These are phyloP conservation scores for Trichophyton equinum DNA, from an alignment of 2,329 filamentous ascomycete genomes.

Conservation along the genomic window DNA sequence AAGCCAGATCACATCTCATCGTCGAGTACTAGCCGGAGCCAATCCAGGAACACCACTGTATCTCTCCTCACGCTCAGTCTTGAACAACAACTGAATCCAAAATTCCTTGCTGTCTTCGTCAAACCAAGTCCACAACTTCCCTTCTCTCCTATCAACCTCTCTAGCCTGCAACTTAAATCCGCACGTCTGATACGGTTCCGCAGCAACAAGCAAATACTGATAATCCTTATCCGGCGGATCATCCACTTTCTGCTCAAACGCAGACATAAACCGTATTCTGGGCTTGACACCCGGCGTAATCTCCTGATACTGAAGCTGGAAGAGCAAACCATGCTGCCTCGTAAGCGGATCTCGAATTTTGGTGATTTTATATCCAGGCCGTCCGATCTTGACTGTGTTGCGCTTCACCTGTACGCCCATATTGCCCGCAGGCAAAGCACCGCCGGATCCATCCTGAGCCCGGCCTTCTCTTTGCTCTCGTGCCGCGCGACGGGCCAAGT, in stretches of 20 bases:
- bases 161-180: constrained; percentile 89
- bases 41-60: constrained; percentile 57
- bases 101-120: constrained; percentile 94
- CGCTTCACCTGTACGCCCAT: constrained; percentile 67
- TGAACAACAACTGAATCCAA: constrained; percentile 95
- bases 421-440: constrained; percentile 55
- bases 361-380: constrained; percentile 94
- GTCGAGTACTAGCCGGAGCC: constrained; percentile 35
- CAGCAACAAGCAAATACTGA: constrained; percentile 89
- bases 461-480: constrained; percentile 85
- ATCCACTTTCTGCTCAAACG: constrained; percentile 90
- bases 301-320: constrained; percentile 92
- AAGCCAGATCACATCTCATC: constrained; percentile 9
- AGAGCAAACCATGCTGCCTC: constrained; percentile 79
- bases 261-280: constrained; percentile 91
- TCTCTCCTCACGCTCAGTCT: constrained; percentile 92
- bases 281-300: constrained; percentile 64
- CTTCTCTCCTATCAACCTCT: constrained; percentile 82
- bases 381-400: constrained; percentile 86
- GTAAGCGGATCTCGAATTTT: constrained; percentile 86
- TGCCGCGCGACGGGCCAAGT: constrained; percentile 88
- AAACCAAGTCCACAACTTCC: constrained; percentile 86
- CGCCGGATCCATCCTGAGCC: constrained; percentile 37
- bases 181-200: constrained; percentile 96
- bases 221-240: constrained; percentile 82